Evolutionary conservation across 163 green algal genomes (phyloP).

Genomic region (Smithsoniella earleae): DNA sequence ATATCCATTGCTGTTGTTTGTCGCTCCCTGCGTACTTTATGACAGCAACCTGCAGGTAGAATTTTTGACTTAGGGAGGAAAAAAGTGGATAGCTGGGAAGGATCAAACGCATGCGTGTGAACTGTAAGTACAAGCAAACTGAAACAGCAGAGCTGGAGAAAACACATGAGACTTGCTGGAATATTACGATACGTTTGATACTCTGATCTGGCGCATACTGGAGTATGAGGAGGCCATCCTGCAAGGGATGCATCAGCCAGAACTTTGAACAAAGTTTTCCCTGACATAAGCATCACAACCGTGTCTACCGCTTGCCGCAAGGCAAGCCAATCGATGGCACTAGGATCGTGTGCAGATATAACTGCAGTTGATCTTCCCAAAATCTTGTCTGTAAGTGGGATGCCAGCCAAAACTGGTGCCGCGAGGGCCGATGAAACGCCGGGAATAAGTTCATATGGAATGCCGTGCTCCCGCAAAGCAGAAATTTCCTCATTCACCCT

Average conservation of each 20-base stretch:
- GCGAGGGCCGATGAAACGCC: conserved; percentile 49
- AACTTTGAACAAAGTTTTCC: conserved; percentile 33
- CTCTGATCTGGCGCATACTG: no score
- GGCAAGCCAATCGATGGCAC: conserved; percentile 38
- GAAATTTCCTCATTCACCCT: conserved; percentile 40
- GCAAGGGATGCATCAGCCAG: conserved; percentile 29
- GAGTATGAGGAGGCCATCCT: conserved; percentile 11
- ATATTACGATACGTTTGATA: no score
- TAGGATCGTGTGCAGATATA: conserved; percentile 38
- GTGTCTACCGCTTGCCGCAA: conserved; percentile 37
- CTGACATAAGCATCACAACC: conserved; percentile 52
- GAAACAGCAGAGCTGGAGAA: no score
- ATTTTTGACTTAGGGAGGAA: no score
- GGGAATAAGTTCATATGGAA: conserved; percentile 43
- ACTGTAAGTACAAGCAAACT: no score
- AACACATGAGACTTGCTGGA: no score
- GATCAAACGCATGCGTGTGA: no score
- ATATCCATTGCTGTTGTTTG: conserved; percentile 44
- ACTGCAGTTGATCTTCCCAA: conserved; percentile 43
- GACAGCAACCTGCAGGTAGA: conserved; percentile 42
- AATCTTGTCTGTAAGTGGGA: conserved; percentile 43
- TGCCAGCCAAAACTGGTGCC: conserved; percentile 39
- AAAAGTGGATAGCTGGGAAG: no score
- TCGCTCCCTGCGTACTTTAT: conserved; percentile 36
- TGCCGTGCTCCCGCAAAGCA: conserved; percentile 34